Conservation (phyloP, 495 filamentous ascomycete species). For the Aspergillus egyptiacus region DNA sequence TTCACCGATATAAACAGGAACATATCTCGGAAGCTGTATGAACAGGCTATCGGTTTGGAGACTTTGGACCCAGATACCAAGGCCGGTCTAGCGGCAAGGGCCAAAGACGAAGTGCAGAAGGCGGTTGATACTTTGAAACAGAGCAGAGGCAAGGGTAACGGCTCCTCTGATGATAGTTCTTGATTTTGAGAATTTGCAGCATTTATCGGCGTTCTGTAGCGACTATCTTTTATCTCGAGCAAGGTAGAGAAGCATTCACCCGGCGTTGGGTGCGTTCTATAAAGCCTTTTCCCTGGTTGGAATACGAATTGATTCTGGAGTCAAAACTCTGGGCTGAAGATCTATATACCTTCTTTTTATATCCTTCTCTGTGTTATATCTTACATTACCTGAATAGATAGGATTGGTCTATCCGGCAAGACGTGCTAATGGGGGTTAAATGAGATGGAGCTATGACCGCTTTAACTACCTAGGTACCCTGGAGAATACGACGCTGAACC, state of each 20-base stretch:
- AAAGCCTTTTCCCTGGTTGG: not conserved
- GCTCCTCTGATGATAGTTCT: slow-evolving; percentile 17
- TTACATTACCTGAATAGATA: too few species aligned
- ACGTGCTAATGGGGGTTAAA: too few species aligned
- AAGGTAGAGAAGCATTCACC: slow-evolving; percentile 8
- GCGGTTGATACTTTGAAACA: slow-evolving; percentile 44
- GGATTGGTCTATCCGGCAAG: too few species aligned
- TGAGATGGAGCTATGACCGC: too few species aligned
- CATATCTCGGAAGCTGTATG: slow-evolving; percentile 79
- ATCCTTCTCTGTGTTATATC: too few species aligned
- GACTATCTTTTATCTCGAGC: slow-evolving; percentile 4
- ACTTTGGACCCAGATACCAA: slow-evolving; percentile 51
- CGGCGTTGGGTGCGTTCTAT: slow-evolving; percentile 13
- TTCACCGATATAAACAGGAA: slow-evolving; percentile 83
- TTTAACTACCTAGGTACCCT: too few species aligned
- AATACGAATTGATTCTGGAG: too few species aligned
- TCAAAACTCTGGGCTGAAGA: too few species aligned
- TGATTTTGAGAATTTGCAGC: slow-evolving; percentile 11
- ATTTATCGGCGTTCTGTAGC: slow-evolving; percentile 20
- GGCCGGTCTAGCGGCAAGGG: slow-evolving; percentile 61
- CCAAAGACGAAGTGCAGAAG: slow-evolving; percentile 65
- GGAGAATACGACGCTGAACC: too few species aligned
- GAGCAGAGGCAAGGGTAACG: slow-evolving; percentile 22
- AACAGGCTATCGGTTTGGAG: slow-evolving; percentile 60
- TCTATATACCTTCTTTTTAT: not conserved